phyloP scores from a whole-genome alignment of 1,284 basidiomycete genomes.

The Porodaedalea pini region DNA sequence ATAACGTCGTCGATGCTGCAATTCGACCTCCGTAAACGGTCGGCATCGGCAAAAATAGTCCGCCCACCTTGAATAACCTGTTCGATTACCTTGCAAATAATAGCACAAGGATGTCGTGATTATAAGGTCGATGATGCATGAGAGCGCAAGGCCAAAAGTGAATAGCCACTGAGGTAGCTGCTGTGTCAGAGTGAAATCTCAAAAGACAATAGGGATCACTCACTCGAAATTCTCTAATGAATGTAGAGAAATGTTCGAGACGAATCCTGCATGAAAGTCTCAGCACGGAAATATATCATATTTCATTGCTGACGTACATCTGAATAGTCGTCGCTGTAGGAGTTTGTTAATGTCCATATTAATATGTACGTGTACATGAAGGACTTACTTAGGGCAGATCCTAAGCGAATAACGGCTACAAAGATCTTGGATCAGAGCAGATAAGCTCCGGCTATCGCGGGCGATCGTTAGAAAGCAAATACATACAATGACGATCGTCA shows the following conservation, averaged over 20 bases:
- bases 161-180: slow-evolving; percentile 15
- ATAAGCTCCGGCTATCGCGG: background rate
- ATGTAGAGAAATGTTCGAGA: slow-evolving; percentile 10
- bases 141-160: slow-evolving; percentile 19
- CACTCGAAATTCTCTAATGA: slow-evolving; percentile 19
- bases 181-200: too few relatives aligned
- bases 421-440: slow-evolving; percentile 1
- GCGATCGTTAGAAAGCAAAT: background rate
- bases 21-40: background rate
- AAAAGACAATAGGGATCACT: background rate
- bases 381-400: slow-evolving; percentile 17
- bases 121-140: slow-evolving; percentile 16
- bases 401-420: slow-evolving; percentile 15
- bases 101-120: slow-evolving; percentile 19
- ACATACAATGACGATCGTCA: slow-evolving; percentile 16
- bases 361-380: background rate
- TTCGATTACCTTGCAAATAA: slow-evolving; percentile 18
- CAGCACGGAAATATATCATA: background rate
- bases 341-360: background rate
- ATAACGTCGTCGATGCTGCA: slow-evolving; percentile 18
- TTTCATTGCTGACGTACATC: slow-evolving; percentile 8
- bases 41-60: background rate
- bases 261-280: slow-evolving; percentile 13
- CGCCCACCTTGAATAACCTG: slow-evolving; percentile 18
- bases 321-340: slow-evolving; percentile 15